Base-by-base conservation (phyloP, 352 stramenopile genomes). In the Globisporangium cystogenes region DNA sequence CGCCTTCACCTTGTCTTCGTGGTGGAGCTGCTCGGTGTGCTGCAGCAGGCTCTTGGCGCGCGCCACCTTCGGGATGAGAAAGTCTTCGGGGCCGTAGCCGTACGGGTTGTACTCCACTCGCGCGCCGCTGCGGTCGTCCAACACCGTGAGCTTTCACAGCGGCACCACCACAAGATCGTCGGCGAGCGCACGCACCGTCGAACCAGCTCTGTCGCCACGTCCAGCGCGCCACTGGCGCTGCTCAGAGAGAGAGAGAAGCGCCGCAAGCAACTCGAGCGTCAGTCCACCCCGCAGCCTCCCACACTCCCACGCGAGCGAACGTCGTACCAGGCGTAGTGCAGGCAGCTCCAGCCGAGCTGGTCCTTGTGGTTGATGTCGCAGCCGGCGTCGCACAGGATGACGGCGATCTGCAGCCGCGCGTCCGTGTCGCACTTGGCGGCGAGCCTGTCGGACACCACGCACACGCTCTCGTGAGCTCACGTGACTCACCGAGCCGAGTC, bases 281-380 rank as follows among this genome's bases (percentile, higher is more conserved):
- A 39, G 33, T 18, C 33, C n/a, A n/a, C n/a, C 6, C 5, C 16
- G 14, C 36, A 6, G 7, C 15, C 36, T 41, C 36, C 7, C 36
- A 20, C 36, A 20, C 36, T 7, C 36, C 20, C 26, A 7, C 26
- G 7, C 7, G 5, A 15, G 26, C 8, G 16, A 18, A 29, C 46
- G 4, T 6, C 65, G 35, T 76, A 93, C 82, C 84, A 95, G 26
- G 84, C 84, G 53, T 95, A 90, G 53, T 95, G 84, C 24, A 95
- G 52, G 44, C 84, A 95, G 65, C 67, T 95, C 84, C 84, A 95
- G 27, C 84, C 82, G 33, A 87, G 64, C 43, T 87, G 75, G 53
- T 95, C 84, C 41, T 68, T 74, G 67, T 95, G 84, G 56, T 95
- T 81, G 62, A 95, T 90, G 55, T 91, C 82, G 47, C 82, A 93